Evolutionary conservation across 2,329 filamentous ascomycete species (phyloP).

Genomic region (Orbilia quercus): DNA sequence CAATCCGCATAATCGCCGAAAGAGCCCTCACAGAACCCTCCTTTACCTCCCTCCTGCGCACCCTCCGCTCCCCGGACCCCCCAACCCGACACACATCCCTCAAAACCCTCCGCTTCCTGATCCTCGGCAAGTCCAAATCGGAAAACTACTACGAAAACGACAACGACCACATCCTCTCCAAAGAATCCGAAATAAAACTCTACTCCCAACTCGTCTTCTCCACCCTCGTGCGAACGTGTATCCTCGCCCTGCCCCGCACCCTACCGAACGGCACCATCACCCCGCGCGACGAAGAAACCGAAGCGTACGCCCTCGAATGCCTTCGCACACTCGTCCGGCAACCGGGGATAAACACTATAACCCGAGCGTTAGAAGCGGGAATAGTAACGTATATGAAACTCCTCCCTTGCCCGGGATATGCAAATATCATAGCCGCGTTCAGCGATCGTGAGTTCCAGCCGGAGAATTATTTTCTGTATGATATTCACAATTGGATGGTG

Average conservation of each 20-base stretch:
- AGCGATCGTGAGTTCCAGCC: slow-evolving; percentile 39
- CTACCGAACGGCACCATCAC: slow-evolving; percentile 2
- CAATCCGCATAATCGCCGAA: slow-evolving; percentile 55
- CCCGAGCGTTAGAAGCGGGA: slow-evolving; percentile 27
- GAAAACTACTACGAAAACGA: slow-evolving; percentile 57
- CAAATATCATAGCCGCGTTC: slow-evolving; percentile 51
- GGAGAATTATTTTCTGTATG: slow-evolving; percentile 45
- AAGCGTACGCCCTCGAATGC: slow-evolving; percentile 52
- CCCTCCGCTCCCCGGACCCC: slow-evolving; percentile 2
- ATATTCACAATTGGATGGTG: slow-evolving; percentile 47
- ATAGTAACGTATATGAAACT: slow-evolving; percentile 37
- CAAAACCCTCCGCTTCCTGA: slow-evolving; percentile 53
- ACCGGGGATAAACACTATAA: slow-evolving; percentile 7
- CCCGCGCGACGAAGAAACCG: slow-evolving; percentile 43
- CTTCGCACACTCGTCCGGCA: slow-evolving; percentile 31
- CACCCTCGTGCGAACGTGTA: slow-evolving; percentile 36
- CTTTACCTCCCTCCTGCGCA: slow-evolving; percentile 34
- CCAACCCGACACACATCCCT: slow-evolving; percentile 32
- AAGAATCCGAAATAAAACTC: slow-evolving; percentile 38
- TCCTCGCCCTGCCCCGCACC: slow-evolving; percentile 14
- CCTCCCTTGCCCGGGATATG: slow-evolving; percentile 18
- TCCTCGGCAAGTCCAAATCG: slow-evolving; percentile 51
- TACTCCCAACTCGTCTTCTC: slow-evolving; percentile 39
- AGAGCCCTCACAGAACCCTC: slow-evolving; percentile 33
- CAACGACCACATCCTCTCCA: slow-evolving; percentile 55